Base-by-base conservation (phyloP, 306 rosid species). In the Begonia fuchsioides region DNA sequence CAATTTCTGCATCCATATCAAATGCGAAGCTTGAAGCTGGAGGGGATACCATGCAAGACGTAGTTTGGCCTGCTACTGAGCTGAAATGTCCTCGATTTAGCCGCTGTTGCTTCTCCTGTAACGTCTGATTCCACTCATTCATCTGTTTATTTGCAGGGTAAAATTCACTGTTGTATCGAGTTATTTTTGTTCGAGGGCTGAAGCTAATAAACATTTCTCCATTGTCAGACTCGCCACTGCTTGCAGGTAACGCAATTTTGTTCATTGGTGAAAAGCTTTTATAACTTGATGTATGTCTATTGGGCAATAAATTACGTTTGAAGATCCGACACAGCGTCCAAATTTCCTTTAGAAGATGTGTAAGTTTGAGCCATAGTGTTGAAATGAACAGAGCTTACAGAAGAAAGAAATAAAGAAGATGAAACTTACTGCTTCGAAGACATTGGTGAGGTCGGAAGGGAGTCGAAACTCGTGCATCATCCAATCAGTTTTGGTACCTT, bases 401-500 rank as follows among this genome's bases (percentile, higher is more conserved):
- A 13, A 46, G 15, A 45, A 12, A n/a, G n/a, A n/a, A n/a, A n/a
- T 7, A 20, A 49, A 9, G n/a, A 14, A 16, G 10, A 44, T 49
- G 13, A 2, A 1, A 40, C 90, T 77, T 76, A 85, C 95, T 49
- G 95, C 94, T 68, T 78, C 93, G 55, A 52, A 10, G 44, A 43
- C 17, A 41, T 16, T 44, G 15, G 43, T 1, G 15, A 56, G 38
- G 39, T 56, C 43, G 43, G 60, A 59, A 13, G 95, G 95, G 49
- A 67, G 80, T 49, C 97, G 97, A 74, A 84, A 88, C 67, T 88
- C 97, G n/a, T 88, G 95, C 97, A 88, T 88, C 97, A 88, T 88
- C 97, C 97, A 88, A 17, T 88, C 95, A 14, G 97, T 88, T 69
- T 88, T 88, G 64, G 81, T 69, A 45, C 95, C 97, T 72, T 79